Conservation (phyloP, 495 filamentous ascomycete species). For the Daldinia caldariorum region DNA sequence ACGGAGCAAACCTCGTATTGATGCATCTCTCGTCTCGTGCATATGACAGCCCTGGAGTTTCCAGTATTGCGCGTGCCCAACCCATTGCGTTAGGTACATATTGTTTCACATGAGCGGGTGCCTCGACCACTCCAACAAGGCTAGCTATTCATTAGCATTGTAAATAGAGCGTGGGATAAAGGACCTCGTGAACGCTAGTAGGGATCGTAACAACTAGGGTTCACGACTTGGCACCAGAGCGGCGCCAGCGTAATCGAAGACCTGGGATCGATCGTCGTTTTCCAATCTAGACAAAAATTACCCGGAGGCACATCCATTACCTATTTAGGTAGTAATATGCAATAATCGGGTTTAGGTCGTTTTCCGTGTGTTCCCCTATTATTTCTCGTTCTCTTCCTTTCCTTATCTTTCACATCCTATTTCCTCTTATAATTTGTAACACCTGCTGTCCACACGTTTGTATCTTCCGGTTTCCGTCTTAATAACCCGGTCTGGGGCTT, state of each 20-base stretch:
- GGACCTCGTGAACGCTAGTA: no score
- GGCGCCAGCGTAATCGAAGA: no score
- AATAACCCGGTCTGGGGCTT: no score
- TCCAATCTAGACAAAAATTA: no score
- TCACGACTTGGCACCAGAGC: no score
- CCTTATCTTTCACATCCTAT: not conserved
- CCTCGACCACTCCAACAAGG: not conserved
- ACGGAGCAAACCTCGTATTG: slow-evolving; percentile 13
- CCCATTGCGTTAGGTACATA: not conserved
- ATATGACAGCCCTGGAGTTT: slow-evolving; percentile 4
- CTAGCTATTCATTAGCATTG: no score
- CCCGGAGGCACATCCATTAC: no score
- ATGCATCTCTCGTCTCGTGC: slow-evolving; percentile 10
- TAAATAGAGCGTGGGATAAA: no score
- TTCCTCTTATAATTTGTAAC: not conserved
- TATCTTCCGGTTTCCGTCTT: not conserved
- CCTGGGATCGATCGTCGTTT: no score
- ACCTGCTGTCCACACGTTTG: not conserved
- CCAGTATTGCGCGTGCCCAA: not conserved
- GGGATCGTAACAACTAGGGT: no score
- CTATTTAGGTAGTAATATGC: not conserved
- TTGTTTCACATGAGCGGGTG: slow-evolving; percentile 1
- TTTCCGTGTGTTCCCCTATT: not conserved
- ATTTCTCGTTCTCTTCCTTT: not conserved
- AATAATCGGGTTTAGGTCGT: not conserved